Conservation (phyloP, 352 stramenopile genomes). For the Phytophthora hybrid region DNA sequence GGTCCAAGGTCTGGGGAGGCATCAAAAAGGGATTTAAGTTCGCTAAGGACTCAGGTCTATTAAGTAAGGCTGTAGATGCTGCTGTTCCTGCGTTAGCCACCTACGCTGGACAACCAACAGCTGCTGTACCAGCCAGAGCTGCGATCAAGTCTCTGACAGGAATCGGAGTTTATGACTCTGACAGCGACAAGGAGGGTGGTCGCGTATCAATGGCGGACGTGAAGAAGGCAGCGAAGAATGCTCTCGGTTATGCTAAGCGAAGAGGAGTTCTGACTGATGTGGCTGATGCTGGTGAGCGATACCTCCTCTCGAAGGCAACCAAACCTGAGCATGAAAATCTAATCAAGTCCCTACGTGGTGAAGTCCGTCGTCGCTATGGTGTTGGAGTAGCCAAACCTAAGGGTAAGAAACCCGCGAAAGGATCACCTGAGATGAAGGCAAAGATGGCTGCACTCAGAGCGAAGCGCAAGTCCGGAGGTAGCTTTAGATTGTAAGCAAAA, state of each 20-base stretch:
- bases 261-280: background rate
- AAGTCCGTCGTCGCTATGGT: background rate
- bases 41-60: background rate
- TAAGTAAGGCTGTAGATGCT: background rate
- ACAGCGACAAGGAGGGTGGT: background rate
- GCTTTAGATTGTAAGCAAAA: constrained; percentile 18
- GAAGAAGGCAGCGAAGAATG: background rate
- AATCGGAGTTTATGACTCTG: background rate
- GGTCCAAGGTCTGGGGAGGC: background rate
- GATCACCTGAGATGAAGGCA: background rate
- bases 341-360: background rate
- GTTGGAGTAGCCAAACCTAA: background rate
- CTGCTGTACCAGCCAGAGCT: background rate
- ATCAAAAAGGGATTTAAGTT: constrained; percentile 8
- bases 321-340: background rate
- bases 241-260: background rate
- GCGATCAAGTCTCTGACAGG: background rate
- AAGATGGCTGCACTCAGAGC: background rate
- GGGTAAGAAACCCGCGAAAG: background rate
- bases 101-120: too few species aligned
- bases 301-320: background rate
- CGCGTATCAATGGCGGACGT: background rate
- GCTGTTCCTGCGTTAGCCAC: background rate
- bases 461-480: background rate
- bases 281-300: background rate